phyloP scores from a whole-genome alignment of 129 eudicot genomes.

The Solidago caesia region DNA sequence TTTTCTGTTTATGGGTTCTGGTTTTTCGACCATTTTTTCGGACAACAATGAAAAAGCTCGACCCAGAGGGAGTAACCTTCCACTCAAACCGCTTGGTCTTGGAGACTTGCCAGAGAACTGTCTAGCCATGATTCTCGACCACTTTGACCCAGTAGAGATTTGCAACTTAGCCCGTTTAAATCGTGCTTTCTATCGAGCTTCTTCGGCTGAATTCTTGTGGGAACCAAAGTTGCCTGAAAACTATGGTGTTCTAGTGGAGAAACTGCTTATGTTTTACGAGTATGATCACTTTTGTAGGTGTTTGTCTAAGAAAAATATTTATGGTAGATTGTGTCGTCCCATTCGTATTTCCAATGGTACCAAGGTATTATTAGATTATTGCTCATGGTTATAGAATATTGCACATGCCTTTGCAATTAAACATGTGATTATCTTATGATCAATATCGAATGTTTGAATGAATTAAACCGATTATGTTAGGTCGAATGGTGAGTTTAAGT shows the following conservation, averaged over 20 bases:
- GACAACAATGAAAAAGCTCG: too few species aligned
- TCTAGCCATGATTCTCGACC: slow-evolving; percentile 46
- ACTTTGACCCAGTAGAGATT: slow-evolving; percentile 55
- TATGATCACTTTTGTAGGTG: background rate
- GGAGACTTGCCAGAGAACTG: slow-evolving; percentile 72
- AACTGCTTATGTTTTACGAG: slow-evolving; percentile 12
- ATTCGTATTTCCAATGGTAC: slow-evolving; percentile 46
- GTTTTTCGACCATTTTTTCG: too few species aligned
- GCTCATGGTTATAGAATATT: background rate
- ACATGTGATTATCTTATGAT: too few species aligned
- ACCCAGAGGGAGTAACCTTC: too few species aligned
- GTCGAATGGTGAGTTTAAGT: too few species aligned
- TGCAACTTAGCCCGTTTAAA: slow-evolving; percentile 44
- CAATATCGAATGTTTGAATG: too few species aligned
- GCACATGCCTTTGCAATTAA: too few species aligned
- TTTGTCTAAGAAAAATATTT: slow-evolving; percentile 48
- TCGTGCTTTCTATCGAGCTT: slow-evolving; percentile 47
- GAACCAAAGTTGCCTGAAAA: slow-evolving; percentile 63
- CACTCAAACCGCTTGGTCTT: slow-evolving; percentile 21
- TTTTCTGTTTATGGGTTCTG: too few species aligned
- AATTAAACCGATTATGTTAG: too few species aligned
- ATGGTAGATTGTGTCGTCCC: slow-evolving; percentile 48
- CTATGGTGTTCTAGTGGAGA: slow-evolving; percentile 43
- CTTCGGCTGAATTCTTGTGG: slow-evolving; percentile 65
- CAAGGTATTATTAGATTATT: slow-evolving; percentile 37